Evolutionary conservation across 2,329 filamentous ascomycete species (phyloP).

Genomic region (Mariannaea sp.): DNA sequence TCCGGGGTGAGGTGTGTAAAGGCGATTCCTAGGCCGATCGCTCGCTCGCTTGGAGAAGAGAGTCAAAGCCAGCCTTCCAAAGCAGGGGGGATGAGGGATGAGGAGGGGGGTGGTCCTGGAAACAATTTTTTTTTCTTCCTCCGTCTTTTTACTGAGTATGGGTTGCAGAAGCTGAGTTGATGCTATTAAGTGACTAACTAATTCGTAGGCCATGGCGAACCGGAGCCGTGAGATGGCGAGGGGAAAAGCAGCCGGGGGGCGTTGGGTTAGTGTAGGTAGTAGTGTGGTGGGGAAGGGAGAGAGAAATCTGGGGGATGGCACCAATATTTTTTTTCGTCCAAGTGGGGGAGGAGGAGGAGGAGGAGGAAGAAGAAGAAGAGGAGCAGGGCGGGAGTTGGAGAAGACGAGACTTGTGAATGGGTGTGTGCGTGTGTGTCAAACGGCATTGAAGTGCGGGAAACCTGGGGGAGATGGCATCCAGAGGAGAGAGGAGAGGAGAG

Average conservation of each 20-base stretch:
- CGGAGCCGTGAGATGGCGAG: not conserved
- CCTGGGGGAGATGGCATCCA: not conserved
- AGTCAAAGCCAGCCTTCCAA: too few species aligned
- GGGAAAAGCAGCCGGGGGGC: not conserved
- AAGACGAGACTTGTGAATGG: too few species aligned
- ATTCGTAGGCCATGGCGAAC: not conserved
- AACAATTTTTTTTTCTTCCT: too few species aligned
- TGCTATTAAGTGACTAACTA: too few species aligned
- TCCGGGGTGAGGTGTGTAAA: too few species aligned
- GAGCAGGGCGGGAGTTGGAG: constrained; percentile 24
- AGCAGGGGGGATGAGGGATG: too few species aligned
- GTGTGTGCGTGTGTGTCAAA: not conserved
- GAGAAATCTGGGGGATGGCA: constrained; percentile 31
- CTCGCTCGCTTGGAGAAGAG: too few species aligned
- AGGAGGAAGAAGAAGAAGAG: too few species aligned
- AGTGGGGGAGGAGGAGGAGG: too few species aligned
- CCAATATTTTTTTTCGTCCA: constrained; percentile 4
- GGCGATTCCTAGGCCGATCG: too few species aligned
- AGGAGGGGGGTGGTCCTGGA: too few species aligned
- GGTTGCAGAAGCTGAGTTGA: constrained; percentile 1
- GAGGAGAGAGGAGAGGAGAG: not conserved
- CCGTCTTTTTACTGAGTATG: too few species aligned
- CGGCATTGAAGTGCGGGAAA: constrained; percentile 2
- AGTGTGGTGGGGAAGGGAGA: constrained; percentile 26
- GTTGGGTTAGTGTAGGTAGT: constrained; percentile 15